phyloP scores from a whole-genome alignment of 805 yeast genomes.

The Starmerella cellae region DNA sequence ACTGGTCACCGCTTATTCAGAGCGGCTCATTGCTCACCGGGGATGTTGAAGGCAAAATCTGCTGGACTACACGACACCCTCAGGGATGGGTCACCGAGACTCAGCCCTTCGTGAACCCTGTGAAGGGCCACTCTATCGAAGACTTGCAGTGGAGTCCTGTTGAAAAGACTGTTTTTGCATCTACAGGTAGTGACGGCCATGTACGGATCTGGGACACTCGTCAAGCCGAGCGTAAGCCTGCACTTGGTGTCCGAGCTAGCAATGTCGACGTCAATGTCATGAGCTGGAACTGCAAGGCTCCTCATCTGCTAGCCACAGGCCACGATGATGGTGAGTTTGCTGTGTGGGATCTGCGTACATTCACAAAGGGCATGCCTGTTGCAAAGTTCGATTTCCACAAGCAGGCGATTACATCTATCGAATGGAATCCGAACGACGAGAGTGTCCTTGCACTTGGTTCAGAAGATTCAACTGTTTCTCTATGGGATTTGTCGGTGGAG shows the following conservation, averaged over 20 bases:
- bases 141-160: slow-evolving; percentile 94
- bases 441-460: slow-evolving; percentile 90
- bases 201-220: slow-evolving; percentile 95
- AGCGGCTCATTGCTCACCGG: slow-evolving; percentile 80
- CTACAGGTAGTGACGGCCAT: slow-evolving; percentile 83
- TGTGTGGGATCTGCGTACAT: slow-evolving; percentile 89
- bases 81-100: slow-evolving; percentile 75
- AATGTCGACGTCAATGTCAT: slow-evolving; percentile 81
- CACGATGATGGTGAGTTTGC: slow-evolving; percentile 97
- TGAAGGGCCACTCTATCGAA: slow-evolving; percentile 60
- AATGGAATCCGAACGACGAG: slow-evolving; percentile 91
- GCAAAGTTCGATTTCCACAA: slow-evolving; percentile 93
- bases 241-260: slow-evolving; percentile 70
- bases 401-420: slow-evolving; percentile 80
- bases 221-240: slow-evolving; percentile 82
- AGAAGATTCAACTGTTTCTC: slow-evolving; percentile 90
- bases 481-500: slow-evolving; percentile 97
- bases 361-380: slow-evolving; percentile 64
- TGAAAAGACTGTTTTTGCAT: slow-evolving; percentile 88
- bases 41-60: slow-evolving; percentile 74
- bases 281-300: slow-evolving; percentile 84
- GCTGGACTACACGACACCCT: slow-evolving; percentile 61
- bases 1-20: slow-evolving; percentile 80
- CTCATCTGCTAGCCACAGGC: slow-evolving; percentile 82
- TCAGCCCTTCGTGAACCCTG: slow-evolving; percentile 45